phyloP scores from a whole-genome alignment of 2,329 filamentous ascomycete species.

The Endothia cerciana region DNA sequence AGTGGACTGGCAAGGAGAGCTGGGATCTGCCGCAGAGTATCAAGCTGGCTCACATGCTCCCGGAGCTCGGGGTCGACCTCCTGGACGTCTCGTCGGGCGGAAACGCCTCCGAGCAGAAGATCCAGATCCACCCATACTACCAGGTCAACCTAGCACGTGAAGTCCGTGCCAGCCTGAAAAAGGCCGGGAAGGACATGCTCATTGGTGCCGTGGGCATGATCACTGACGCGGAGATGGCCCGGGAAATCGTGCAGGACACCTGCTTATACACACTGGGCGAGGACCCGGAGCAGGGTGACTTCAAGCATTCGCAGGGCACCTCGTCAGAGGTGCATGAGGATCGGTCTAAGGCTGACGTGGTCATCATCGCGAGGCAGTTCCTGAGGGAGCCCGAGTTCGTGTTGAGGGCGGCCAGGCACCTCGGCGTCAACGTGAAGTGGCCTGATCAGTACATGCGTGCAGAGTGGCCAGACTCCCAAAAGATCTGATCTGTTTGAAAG shows the following conservation, averaged over 20 bases:
- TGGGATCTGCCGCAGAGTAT: constrained; percentile 76
- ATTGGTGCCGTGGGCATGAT: constrained; percentile 79
- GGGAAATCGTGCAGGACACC: constrained; percentile 56
- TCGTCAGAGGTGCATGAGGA: constrained; percentile 43
- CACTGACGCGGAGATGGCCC: constrained; percentile 69
- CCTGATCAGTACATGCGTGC: constrained; percentile 66
- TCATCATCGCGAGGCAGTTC: constrained; percentile 75
- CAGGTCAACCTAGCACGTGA: constrained; percentile 74
- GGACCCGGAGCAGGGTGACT: constrained; percentile 39
- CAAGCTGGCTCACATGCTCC: constrained; percentile 69
- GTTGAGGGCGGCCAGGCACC: constrained; percentile 70
- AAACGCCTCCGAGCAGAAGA: constrained; percentile 64
- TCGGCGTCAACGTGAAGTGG: constrained; percentile 72
- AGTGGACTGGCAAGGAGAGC: constrained; percentile 47
- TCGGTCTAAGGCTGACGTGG: constrained; percentile 65
- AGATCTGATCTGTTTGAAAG: constrained; percentile 9
- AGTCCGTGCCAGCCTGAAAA: constrained; percentile 68
- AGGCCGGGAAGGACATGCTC: constrained; percentile 55
- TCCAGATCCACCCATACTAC: constrained; percentile 66
- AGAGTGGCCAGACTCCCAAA: constrained; percentile 30
- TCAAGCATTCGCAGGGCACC: constrained; percentile 35
- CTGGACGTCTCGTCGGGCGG: constrained; percentile 82
- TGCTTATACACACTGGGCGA: constrained; percentile 43
- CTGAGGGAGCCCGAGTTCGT: constrained; percentile 82
- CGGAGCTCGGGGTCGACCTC: constrained; percentile 75